A percentile compares a stretch with the other conserved stretches of the same genome.
phyloP scores from a whole-genome alignment of 352 stramenopile genomes.

The Phytophthora pisi region DNA sequence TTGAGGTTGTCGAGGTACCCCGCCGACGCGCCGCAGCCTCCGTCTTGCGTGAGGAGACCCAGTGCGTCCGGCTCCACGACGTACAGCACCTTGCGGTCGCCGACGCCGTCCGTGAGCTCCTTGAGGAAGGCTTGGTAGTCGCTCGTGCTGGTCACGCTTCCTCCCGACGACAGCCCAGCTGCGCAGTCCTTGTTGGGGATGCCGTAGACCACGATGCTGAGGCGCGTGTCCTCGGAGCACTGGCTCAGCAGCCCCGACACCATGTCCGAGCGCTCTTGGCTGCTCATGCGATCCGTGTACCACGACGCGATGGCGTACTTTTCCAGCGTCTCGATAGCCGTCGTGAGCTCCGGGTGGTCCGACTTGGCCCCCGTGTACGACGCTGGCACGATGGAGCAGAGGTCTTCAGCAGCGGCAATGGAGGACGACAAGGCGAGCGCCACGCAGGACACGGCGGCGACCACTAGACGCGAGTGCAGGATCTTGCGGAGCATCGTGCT shows the following conservation, averaged over 20 bases:
- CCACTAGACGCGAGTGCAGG: slow-evolving; percentile 16
- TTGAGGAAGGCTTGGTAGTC: slow-evolving; percentile 54
- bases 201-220: slow-evolving; percentile 69
- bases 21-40: slow-evolving; percentile 39
- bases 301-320: slow-evolving; percentile 55
- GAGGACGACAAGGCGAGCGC: slow-evolving; percentile 22
- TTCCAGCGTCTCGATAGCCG: slow-evolving; percentile 41
- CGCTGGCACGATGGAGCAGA: slow-evolving; percentile 37
- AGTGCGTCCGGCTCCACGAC: slow-evolving; percentile 66
- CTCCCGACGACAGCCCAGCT: slow-evolving; percentile 43
- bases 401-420: slow-evolving; percentile 17
- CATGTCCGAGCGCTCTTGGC: slow-evolving; percentile 30
- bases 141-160: slow-evolving; percentile 37
- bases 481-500: slow-evolving; percentile 16
- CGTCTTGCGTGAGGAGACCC: slow-evolving; percentile 46
- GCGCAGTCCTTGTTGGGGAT: slow-evolving; percentile 69
- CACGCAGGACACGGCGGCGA: slow-evolving; percentile 23
- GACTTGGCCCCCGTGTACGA: slow-evolving; percentile 41
- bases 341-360: slow-evolving; percentile 40
- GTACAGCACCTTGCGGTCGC: slow-evolving; percentile 60
- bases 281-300: slow-evolving; percentile 51
- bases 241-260: slow-evolving; percentile 34
- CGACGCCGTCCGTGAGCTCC: slow-evolving; percentile 41
- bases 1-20: slow-evolving; percentile 59
- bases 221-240: slow-evolving; percentile 39